Base-by-base conservation (phyloP, 2,329 filamentous ascomycete species). In the Chalaropsis thielavioides region DNA sequence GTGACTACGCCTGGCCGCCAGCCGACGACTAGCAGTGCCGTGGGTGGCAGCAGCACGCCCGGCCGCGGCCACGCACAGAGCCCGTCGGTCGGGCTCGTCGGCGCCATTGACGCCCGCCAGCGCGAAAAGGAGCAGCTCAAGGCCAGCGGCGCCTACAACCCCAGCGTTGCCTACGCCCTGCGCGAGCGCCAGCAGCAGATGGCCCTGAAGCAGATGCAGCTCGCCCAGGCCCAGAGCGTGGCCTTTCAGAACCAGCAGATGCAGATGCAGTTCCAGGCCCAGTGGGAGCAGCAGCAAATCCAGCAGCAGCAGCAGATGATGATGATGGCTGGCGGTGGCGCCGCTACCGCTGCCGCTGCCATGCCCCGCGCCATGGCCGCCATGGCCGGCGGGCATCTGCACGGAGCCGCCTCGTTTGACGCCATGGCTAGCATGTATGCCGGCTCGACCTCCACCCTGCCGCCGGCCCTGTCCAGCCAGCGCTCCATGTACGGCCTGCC, bases 41-140 rank as follows among this genome's bases (percentile, higher is more conserved):
- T 58, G 15, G 54, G 54, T 8, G 54, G 54, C 27, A n/a, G n/a
- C 51, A 81, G 65, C 6, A 64, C 61, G 41, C 59, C 64, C 11
- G 68, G 66, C 27, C 68, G 62, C 22, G 61, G 61, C 40, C 60
- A 46, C 22, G 64, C 54, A 1, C 31, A 59, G 19, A 44, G 31
- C 11, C 56, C 63, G n/a, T 51, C 27, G 22, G 41, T 77, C 24
- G 86, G 87, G 0, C 78, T 96, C 1, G 84, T 95, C 6, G 89
- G 87, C 0, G 87, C 88, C 15, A 92, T 96, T 64, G 87, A 90
- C 68, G 82, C 84, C 1, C 83, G 91, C 15, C 89, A 96, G 73
- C 84, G 85, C 11, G 90, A 95, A 71, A 90, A 84, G 72, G 80
- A 83, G 68, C 82, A 86, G 63, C 83, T 88, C 74, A 88, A 83